Evolutionary conservation across 306 rosid genomes (phyloP).

Genomic region (Myrica gale): DNA sequence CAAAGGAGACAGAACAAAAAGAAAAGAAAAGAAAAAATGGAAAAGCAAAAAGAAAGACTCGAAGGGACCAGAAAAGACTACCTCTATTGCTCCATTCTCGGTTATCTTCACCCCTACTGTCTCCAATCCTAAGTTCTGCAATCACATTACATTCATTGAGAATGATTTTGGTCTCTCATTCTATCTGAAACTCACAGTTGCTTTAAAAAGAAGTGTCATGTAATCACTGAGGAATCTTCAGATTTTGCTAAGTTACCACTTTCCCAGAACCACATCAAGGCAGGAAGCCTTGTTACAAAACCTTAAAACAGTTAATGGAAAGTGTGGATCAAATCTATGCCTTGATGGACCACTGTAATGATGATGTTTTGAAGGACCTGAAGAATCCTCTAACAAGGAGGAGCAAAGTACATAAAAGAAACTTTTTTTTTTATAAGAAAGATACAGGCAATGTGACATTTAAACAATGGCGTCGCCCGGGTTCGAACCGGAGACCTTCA

Average conservation of each 20-base stretch:
- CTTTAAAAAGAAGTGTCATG: conserved; percentile 7
- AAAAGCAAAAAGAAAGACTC: conserved; percentile 7
- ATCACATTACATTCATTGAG: conserved; percentile 25
- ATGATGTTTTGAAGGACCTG: background rate
- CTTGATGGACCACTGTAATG: background rate
- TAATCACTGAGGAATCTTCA: conserved; percentile 20
- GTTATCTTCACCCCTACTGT: conserved; percentile 67
- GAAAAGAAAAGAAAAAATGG: background rate
- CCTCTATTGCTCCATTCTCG: conserved; percentile 91
- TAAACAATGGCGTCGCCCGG: too few species aligned
- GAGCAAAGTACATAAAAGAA: conserved; percentile 1
- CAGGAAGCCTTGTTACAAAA: background rate
- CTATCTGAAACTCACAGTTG: conserved; percentile 19
- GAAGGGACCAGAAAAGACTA: conserved; percentile 31
- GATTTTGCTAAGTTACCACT: conserved; percentile 16
- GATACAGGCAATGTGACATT: too few species aligned
- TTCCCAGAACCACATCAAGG: conserved; percentile 3
- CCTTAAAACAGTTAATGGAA: background rate
- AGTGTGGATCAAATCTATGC: background rate
- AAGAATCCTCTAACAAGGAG: background rate
- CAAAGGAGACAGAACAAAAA: background rate
- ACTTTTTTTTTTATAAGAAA: too few species aligned
- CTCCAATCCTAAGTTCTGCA: conserved; percentile 94
- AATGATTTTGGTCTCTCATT: background rate
- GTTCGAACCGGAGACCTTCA: too few species aligned